Base-by-base conservation (phyloP, 1,284 basidiomycete species). In the Moesziomyces sp. region DNA sequence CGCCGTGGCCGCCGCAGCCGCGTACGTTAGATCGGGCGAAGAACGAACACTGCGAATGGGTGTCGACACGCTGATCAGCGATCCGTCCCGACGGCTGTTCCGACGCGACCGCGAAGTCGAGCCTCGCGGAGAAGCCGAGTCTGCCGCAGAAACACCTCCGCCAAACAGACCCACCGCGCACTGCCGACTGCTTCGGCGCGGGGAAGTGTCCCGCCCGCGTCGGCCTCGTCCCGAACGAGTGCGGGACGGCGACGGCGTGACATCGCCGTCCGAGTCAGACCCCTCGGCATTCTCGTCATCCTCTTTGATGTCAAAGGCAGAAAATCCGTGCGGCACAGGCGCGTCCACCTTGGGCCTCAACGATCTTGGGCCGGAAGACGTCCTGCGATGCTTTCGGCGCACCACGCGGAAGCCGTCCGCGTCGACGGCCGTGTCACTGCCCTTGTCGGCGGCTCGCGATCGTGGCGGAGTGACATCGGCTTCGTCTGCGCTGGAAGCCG, bases 141-240 rank as follows among this genome's bases (percentile, higher is more conserved):
- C 24, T 3, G 47, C 42, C n/a, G 28, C 19, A 16, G 68, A 61
- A 9, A 48, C 42, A 3, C 71, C 71, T 0, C 71, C 71, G 11
- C 71, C 71, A 19, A 78, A 80, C 14, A 80, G 52, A 5, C 78
- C 78, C 5, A 80, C 64, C 14, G 78, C 78, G 28, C 71, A 74
- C 33, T 80, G 77, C 8, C 78, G 72, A 0, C 23, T 64, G 19
- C 70, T 65, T 16, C 66, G 56, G 21, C 51, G 57, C 19, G 71
- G 72, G 23, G 75, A 77, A 19, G 61, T 45, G 16, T 63, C 59
- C 13, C 72, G 52, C 13, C 57, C 57, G 16, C 58, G 52, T 18
- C 60, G 45, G 13, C 44, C 47, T 33, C 70, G 51, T 13, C 38
- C 28, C 28, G 46, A 18, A 16, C 59, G 44, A 5, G 52, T 40